Evolutionary conservation across 164 flowering plant species (phyloP), one percentile per base, ranked within the genome.

Genomic region (Dillenia suffruticosa): DNA sequence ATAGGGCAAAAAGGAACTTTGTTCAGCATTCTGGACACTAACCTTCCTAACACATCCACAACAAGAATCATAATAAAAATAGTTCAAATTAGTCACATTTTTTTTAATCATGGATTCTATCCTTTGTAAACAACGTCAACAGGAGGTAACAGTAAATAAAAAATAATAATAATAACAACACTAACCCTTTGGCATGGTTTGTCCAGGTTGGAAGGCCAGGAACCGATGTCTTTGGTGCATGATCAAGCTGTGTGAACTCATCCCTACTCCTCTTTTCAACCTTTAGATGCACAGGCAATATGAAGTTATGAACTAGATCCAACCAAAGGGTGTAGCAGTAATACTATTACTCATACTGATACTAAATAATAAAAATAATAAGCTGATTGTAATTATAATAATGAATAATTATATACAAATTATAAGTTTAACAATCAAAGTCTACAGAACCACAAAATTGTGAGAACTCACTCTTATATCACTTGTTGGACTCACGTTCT

Each of bases 161-260:
- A 43, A 61, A 50, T 9, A 11, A 32, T 10, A 26, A 24, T 13
- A 44, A 46, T 13, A 44, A 17, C n/a, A 14, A 54, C 51, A 74
- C 85, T 68, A 56, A 83, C 88, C 82, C 70, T 70, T 65, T 75
- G 10, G 61, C 66, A 48, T 48, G 82, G 69, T 71, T 72, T 63
- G 69, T 53, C 63, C 66, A 54, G 55, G 54, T 2, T 55, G 68
- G 49, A 65, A 57, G 12, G 54, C 80, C 51, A 46, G 67, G 54
- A 51, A 64, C 58, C 12, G 79, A 63, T 52, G 74, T 8, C 67
- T 68, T 68, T 44, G 56, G 54, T 55, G 46, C 59, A 74, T 63
- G 58, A 45, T 63, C 76, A 49, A 52, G 79, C 45, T 60, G 62
- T 22, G 72, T 62, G 49, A 54, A 56, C 9, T 74, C 76, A 57